Evolutionary conservation across 257 asterid genomes (phyloP), one percentile per base, ranked within the genome.

Genomic region (Misopates orontium): DNA sequence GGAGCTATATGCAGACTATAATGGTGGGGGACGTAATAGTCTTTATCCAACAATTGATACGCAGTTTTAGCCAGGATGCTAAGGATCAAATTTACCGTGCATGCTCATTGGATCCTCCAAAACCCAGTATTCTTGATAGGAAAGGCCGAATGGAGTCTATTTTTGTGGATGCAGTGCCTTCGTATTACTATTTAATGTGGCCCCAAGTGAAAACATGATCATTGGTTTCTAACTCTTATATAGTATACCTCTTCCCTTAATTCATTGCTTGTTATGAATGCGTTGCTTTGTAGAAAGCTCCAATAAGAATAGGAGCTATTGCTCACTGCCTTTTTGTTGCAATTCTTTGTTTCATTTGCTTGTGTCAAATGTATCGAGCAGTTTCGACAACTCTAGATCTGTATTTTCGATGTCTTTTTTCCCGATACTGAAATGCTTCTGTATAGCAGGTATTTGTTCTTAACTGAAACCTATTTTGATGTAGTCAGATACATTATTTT

Each of bases 1-100:
- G 50, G 99, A 94, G 82, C 84, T 94, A 50, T 79, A 74, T 63
- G 77, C 78, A 24, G 97, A 90, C 41, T 71, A 78, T 22, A 90
- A 90, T 39, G 96, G 94, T 10, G 73, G 82, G 11, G 96, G 95
- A 7, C 86, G 80, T 9, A 78, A 60, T 67, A 79, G 90, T 48
- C 74, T 77, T 49, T 83, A 83, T 70, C 93, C 93, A 28, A 40
- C 87, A 1, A 69, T 79, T 63, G 91, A 88, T 69, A 50, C 25
- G 8, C 67, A 60, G 16, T 36, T 36, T 28, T 36, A 36, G 42
- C 42, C 42, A 61, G 21, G 16, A n/a, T 16, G 22, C 60, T 18
- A n/a, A 41, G 13, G 70, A 51, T 10, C 12, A 36, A 36, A 10
- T 36, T 36, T 6, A 20, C 32, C 45, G 42, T 53, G 42, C 6